phyloP scores from a whole-genome alignment of 179 eudicot genomes.

The Vitellaria paradoxa region DNA sequence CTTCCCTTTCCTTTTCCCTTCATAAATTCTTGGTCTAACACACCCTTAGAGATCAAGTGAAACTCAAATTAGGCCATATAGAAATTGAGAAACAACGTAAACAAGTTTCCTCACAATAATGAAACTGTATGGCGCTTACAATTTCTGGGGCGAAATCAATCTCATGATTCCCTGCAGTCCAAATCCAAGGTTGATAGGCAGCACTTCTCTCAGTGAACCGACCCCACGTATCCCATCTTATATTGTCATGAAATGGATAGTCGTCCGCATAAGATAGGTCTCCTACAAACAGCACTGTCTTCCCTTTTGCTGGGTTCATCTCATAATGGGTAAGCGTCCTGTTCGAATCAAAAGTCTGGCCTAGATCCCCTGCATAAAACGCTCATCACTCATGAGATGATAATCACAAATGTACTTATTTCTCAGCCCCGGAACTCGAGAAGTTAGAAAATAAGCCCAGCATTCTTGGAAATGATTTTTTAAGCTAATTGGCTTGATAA shows the following conservation, averaged over 20 bases:
- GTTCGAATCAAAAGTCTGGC: constrained; percentile 46
- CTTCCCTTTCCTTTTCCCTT: no score
- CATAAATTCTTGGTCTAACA: no score
- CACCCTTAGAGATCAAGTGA: not conserved
- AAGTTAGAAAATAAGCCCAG: no score
- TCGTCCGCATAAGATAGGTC: constrained; percentile 50
- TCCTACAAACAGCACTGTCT: constrained; percentile 37
- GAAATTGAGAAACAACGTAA: not conserved
- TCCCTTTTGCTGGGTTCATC: constrained; percentile 27
- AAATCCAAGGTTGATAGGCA: constrained; percentile 60
- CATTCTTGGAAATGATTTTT: no score
- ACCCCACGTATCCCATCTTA: constrained; percentile 51
- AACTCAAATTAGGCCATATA: not conserved
- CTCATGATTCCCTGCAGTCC: constrained; percentile 61
- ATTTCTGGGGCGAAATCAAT: constrained; percentile 39
- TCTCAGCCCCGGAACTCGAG: no score
- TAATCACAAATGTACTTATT: no score
- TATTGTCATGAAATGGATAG: constrained; percentile 35
- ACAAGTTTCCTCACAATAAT: not conserved
- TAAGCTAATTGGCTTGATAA: no score
- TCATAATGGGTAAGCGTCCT: constrained; percentile 34
- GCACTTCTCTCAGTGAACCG: constrained; percentile 47
- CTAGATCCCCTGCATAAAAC: constrained; percentile 38
- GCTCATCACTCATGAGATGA: no score
- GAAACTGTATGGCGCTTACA: constrained; percentile 20